Conservation (phyloP, 129 eudicot species). For the Pittosporum tobira region DNA sequence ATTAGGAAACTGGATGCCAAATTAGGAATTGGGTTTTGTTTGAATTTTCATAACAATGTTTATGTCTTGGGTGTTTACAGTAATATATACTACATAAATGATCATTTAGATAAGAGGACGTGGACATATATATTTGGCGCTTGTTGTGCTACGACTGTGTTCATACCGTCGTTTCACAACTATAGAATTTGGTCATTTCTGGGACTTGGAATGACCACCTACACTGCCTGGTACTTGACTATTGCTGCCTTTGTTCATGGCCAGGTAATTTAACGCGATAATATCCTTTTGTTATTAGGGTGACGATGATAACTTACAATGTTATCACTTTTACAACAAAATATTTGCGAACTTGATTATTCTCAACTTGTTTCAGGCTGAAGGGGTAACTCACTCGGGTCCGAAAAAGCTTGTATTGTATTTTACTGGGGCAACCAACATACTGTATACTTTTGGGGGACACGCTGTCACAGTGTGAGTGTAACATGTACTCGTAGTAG, state of each 20-base stretch:
- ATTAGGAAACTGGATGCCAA: too few species aligned
- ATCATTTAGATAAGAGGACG: slow-evolving; percentile 61
- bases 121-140: slow-evolving; percentile 81
- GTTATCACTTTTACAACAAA: neutral
- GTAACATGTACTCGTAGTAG: too few species aligned
- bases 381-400: slow-evolving; percentile 62
- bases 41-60: neutral
- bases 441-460: slow-evolving; percentile 73
- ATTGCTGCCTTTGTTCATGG: slow-evolving; percentile 62
- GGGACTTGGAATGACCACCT: slow-evolving; percentile 80
- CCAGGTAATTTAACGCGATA: slow-evolving; percentile 32
- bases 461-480: slow-evolving; percentile 83
- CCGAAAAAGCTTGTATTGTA: slow-evolving; percentile 47
- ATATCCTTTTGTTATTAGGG: neutral
- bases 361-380: slow-evolving; percentile 39
- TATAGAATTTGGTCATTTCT: slow-evolving; percentile 68
- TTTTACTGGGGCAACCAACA: slow-evolving; percentile 69
- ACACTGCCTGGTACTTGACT: slow-evolving; percentile 68
- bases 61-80: slow-evolving; percentile 22
- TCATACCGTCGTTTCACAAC: slow-evolving; percentile 62
- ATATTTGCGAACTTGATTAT: too few species aligned
- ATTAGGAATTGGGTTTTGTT: neutral
- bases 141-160: slow-evolving; percentile 72
- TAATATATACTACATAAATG: slow-evolving; percentile 71
- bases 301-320: neutral